Conservation (phyloP, 371 early-diverging fungal species). For the Funneliformis caledonium region DNA sequence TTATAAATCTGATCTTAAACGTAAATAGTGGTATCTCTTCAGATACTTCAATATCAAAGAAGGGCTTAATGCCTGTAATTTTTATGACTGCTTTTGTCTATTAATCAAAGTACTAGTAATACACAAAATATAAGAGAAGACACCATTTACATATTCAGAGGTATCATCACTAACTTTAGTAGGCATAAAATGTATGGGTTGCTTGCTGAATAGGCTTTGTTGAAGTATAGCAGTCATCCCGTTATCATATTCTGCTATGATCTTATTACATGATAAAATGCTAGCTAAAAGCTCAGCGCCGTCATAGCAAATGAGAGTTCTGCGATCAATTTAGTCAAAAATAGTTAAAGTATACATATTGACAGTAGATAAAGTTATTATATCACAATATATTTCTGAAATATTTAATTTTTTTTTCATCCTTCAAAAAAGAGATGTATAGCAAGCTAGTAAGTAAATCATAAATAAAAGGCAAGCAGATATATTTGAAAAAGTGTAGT, state of each 20-base stretch:
- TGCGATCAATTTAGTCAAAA: background rate
- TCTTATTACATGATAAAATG: background rate
- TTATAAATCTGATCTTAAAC: background rate
- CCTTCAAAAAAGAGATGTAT: too few relatives aligned
- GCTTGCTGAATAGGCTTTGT: constrained; percentile 23
- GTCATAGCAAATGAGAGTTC: background rate
- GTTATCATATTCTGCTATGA: constrained; percentile 8
- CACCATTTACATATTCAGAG: background rate
- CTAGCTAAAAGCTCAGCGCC: background rate
- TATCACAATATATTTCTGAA: too few relatives aligned
- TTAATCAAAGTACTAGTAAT: background rate
- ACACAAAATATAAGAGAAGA: constrained; percentile 25
- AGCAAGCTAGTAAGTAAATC: too few relatives aligned
- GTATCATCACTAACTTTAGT: constrained; percentile 5
- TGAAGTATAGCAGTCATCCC: constrained; percentile 3
- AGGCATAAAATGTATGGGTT: constrained; percentile 26
- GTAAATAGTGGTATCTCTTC: background rate
- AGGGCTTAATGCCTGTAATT: constrained; percentile 6
- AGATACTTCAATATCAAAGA: constrained; percentile 13
- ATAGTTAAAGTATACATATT: background rate
- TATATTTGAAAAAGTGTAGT: too few relatives aligned
- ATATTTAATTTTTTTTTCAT: too few relatives aligned
- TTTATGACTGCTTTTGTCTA: constrained; percentile 12
- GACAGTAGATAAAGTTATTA: too few relatives aligned
- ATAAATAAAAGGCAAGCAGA: too few relatives aligned